phyloP scores from a whole-genome alignment of 2,329 filamentous ascomycete species.

The Penicillium sp. region DNA sequence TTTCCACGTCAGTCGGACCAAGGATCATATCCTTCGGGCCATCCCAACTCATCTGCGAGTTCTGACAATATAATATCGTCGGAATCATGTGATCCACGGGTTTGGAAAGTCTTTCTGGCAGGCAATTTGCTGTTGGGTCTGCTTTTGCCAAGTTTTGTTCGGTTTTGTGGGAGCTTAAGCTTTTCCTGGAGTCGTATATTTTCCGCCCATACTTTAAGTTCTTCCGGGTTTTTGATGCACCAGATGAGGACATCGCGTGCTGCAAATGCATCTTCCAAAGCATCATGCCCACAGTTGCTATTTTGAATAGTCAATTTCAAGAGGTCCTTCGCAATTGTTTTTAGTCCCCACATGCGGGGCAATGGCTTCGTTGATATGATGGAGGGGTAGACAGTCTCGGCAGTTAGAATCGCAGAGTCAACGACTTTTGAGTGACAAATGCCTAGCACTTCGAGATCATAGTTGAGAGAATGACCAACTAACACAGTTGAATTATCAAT shows the following conservation, averaged over 20 bases:
- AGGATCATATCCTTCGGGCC: constrained; percentile 8
- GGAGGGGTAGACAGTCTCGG: constrained; percentile 7
- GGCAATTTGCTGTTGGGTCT: neutral
- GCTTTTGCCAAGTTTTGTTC: neutral
- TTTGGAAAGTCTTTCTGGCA: neutral
- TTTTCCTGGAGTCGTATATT: constrained; percentile 1
- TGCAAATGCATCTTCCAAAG: constrained; percentile 11
- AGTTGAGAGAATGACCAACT: constrained; percentile 10
- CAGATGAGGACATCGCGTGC: constrained; percentile 6
- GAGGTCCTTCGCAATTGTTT: constrained; percentile 7
- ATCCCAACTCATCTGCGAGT: neutral
- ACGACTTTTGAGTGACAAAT: constrained; percentile 7
- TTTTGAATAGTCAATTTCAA: constrained; percentile 4
- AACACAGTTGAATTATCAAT: constrained; percentile 7
- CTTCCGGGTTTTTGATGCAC: constrained; percentile 11
- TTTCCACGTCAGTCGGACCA: constrained; percentile 6
- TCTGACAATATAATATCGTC: constrained; percentile 4
- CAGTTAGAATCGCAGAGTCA: constrained; percentile 1
- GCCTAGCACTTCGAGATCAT: constrained; percentile 11
- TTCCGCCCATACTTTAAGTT: constrained; percentile 7
- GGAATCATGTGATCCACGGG: neutral
- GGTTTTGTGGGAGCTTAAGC: neutral
- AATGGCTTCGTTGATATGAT: constrained; percentile 2
- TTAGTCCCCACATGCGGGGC: constrained; percentile 3
- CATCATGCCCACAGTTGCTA: constrained; percentile 1